Conservation (phyloP, 208 protist genomes). For the Lotmaria passim region DNA sequence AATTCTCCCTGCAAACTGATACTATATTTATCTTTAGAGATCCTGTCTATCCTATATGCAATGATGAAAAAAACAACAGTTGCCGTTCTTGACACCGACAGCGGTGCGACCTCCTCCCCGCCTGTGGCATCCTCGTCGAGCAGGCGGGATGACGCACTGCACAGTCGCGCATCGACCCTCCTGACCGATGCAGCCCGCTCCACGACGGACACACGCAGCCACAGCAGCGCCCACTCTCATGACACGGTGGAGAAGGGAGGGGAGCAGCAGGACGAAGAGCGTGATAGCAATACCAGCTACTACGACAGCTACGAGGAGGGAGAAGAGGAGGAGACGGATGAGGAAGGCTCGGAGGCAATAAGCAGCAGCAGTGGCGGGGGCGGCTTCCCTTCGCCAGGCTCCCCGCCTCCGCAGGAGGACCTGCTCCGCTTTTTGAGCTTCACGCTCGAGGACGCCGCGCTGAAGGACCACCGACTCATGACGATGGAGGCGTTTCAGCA, state of each 20-base stretch:
- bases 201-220: background rate
- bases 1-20: too few species aligned
- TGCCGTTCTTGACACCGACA: background rate
- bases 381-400: constrained; percentile 1
- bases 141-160: background rate
- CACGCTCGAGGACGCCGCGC: constrained; percentile 26
- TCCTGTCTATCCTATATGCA: too few species aligned
- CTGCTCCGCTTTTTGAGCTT: constrained; percentile 59
- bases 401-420: constrained; percentile 41
- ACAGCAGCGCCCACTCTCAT: constrained; percentile 8
- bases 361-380: constrained; percentile 16
- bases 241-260: constrained; percentile 25
- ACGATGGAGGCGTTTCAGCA: constrained; percentile 42
- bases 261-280: background rate
- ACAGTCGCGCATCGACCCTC: background rate
- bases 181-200: background rate
- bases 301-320: constrained; percentile 34
- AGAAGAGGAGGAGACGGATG: constrained; percentile 32
- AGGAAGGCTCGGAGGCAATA: constrained; percentile 28
- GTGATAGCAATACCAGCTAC: constrained; percentile 26
- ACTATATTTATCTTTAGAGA: too few species aligned
- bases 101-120: background rate
- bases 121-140: background rate
- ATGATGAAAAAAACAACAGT: background rate
- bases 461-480: constrained; percentile 70